These are phyloP conservation scores for Solanum rostratum DNA, from an alignment of 257 asterid genomes.

Conservation along the genomic window DNA sequence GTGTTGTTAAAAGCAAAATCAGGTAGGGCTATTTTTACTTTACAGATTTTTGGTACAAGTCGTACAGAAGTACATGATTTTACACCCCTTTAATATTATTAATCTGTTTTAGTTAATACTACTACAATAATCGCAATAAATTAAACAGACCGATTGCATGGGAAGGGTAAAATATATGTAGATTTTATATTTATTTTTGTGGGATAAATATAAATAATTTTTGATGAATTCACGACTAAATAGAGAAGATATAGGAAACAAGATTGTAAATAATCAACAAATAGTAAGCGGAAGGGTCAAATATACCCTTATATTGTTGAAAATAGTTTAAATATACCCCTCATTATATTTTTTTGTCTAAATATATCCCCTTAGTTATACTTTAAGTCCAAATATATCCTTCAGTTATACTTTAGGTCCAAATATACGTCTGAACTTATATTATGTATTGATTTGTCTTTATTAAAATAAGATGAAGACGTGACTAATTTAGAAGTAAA, in stretches of 20 bases:
- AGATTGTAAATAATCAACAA: neutral
- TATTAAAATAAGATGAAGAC: too few species aligned
- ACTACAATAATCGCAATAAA: neutral
- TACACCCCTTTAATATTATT: neutral
- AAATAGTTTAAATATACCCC: too few species aligned
- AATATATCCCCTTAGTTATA: too few species aligned
- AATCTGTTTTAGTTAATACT: neutral
- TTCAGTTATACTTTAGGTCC: too few species aligned
- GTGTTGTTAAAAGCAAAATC: neutral
- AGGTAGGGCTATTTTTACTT: neutral
- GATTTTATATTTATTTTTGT: neutral
- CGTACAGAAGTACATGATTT: neutral
- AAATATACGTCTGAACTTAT: too few species aligned
- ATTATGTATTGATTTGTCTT: too few species aligned
- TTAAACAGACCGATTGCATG: rapidly evolving
- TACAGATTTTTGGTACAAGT: neutral
- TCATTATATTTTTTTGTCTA: too few species aligned
- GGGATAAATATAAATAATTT: neutral
- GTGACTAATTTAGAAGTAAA: too few species aligned
- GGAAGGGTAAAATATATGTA: too few species aligned
- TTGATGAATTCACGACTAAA: rapidly evolving
- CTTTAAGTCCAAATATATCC: too few species aligned
- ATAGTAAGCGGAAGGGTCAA: neutral
- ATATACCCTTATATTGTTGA: too few species aligned
- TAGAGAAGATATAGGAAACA: neutral